Conservation (phyloP, 2,329 filamentous ascomycete species). For the Cladophialophora immunda region DNA sequence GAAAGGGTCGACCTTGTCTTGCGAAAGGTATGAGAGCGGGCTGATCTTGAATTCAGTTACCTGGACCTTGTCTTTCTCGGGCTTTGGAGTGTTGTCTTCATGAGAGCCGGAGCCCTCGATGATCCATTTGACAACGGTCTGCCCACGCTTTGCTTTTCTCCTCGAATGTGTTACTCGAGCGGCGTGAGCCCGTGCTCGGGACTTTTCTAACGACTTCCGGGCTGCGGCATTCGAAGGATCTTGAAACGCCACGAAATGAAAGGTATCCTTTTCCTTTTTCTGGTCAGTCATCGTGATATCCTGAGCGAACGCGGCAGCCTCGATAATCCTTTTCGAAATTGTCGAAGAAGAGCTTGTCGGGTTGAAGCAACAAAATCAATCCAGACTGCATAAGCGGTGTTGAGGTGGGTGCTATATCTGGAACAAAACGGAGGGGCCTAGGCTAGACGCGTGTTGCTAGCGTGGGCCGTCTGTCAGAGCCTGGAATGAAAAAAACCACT, state of each 20-base stretch:
- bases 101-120: constrained; percentile 4
- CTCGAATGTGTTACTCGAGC: constrained; percentile 21
- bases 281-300: constrained; percentile 5
- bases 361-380: background rate
- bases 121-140: constrained; percentile 21
- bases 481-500: background rate
- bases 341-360: background rate
- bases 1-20: constrained; percentile 29
- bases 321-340: background rate
- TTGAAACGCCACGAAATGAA: constrained; percentile 18
- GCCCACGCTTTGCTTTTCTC: constrained; percentile 16
- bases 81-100: background rate
- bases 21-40: constrained; percentile 20
- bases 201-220: constrained; percentile 11
- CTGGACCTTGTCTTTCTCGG: background rate
- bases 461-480: background rate
- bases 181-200: constrained; percentile 20
- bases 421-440: background rate
- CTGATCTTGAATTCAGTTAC: constrained; percentile 14
- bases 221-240: background rate
- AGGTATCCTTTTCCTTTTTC: constrained; percentile 5
- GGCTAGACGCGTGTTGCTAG: background rate
- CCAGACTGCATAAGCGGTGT: background rate
- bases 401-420: background rate
- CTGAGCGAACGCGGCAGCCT: background rate